Percentiles rank a stretch among this genome's conserved stretches.
Conservation (phyloP, 257 asterid species). For the Anisodus tanguticus region DNA sequence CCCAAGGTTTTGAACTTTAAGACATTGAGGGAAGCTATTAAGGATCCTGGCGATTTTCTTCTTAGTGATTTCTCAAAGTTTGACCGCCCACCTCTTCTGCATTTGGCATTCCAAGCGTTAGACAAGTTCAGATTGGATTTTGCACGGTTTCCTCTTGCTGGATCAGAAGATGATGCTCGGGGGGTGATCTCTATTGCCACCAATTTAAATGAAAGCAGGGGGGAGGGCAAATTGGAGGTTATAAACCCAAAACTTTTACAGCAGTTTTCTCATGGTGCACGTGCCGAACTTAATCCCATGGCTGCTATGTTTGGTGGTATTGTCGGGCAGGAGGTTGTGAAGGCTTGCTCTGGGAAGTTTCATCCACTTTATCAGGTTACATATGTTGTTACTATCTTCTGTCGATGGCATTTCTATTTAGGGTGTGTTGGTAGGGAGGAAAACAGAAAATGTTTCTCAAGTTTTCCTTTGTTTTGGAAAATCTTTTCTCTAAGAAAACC, state of each 20-base stretch:
- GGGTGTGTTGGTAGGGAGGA: too few relatives aligned
- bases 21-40: slow-evolving; percentile 75
- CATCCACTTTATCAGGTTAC: slow-evolving; percentile 90
- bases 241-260: slow-evolving; percentile 72
- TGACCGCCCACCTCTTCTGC: slow-evolving; percentile 87
- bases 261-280: slow-evolving; percentile 84
- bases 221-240: slow-evolving; percentile 69
- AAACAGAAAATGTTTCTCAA: too few relatives aligned
- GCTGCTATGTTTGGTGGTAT: slow-evolving; percentile 99
- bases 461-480: too few relatives aligned
- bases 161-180: slow-evolving; percentile 90
- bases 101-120: slow-evolving; percentile 86
- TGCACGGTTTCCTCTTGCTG: slow-evolving; percentile 80
- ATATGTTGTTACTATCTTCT: not conserved
- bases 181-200: slow-evolving; percentile 68
- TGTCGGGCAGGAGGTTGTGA: slow-evolving; percentile 95
- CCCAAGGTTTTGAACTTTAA: slow-evolving; percentile 86
- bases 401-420: not conserved
- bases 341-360: slow-evolving; percentile 97
- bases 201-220: slow-evolving; percentile 62
- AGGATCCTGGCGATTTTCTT: slow-evolving; percentile 88
- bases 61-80: slow-evolving; percentile 91
- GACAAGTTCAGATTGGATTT: slow-evolving; percentile 69
- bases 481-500: too few relatives aligned
- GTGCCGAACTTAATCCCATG: slow-evolving; percentile 93